A percentile compares a stretch with the other conserved stretches of the same genome.
Evolutionary conservation across 345 rosid species (phyloP).

Genomic region (Gossypium stocksii): DNA sequence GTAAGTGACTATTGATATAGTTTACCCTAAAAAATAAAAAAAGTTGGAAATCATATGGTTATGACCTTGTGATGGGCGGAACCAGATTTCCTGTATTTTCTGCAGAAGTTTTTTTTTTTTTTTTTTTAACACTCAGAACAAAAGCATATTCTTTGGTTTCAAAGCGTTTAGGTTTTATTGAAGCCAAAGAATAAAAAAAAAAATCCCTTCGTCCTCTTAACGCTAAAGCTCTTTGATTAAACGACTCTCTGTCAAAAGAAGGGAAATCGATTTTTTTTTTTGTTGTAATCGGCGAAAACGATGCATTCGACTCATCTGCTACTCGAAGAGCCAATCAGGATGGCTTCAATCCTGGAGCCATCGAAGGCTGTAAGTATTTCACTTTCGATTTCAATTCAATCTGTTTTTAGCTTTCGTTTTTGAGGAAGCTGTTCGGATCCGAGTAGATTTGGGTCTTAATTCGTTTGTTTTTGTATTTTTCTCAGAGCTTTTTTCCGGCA

Average conservation of each 20-base stretch:
- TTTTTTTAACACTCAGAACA: not conserved
- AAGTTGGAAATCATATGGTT: not conserved
- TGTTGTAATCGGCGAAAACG: slow-evolving; percentile 16
- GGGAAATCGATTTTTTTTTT: slow-evolving; percentile 8
- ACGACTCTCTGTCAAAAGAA: not conserved
- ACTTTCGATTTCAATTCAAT: not conserved
- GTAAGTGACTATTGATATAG: too few relatives aligned
- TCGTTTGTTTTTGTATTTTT: slow-evolving; percentile 2
- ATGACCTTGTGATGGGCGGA: not conserved
- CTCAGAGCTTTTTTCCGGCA: slow-evolving; percentile 90
- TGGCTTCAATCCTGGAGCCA: slow-evolving; percentile 97
- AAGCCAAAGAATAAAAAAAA: not conserved
- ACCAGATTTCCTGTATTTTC: not conserved
- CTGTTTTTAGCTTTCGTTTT: not conserved
- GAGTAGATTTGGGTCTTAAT: slow-evolving; percentile 4
- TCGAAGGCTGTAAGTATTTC: slow-evolving; percentile 68
- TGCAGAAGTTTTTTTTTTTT: too few relatives aligned
- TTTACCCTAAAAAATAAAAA: too few relatives aligned
- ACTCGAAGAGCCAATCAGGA: slow-evolving; percentile 96
- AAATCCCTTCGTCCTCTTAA: slow-evolving; percentile 14
- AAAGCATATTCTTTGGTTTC: slow-evolving; percentile 23
- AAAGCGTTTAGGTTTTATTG: not conserved
- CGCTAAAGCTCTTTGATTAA: slow-evolving; percentile 6
- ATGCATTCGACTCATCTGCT: slow-evolving; percentile 96
- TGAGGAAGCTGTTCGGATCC: slow-evolving; percentile 3